Percentiles rank a stretch among this genome's conserved stretches.
Evolutionary conservation across 2,329 filamentous ascomycete genomes (phyloP).

Genomic region (Paraconiothyrium brasiliense): DNA sequence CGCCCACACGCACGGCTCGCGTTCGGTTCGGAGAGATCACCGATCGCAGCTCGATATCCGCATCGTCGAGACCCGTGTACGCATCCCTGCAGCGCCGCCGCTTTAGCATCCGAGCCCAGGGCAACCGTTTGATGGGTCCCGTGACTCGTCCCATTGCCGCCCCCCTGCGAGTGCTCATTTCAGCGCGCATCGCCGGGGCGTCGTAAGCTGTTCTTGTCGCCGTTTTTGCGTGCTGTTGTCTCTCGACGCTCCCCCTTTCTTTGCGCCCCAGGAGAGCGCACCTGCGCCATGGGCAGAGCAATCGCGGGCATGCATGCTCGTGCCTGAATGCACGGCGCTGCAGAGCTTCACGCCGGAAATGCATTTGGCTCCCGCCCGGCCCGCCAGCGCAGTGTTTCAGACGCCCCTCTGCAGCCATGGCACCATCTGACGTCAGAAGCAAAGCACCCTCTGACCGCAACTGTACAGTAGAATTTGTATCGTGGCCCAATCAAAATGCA

Average conservation of each 20-base stretch:
- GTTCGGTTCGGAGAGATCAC: constrained; percentile 15
- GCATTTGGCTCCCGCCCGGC: constrained; percentile 1
- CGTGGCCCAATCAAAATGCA: constrained; percentile 7
- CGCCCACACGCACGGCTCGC: not conserved
- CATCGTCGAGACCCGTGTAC: not conserved
- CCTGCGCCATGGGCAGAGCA: not conserved
- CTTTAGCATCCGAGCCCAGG: constrained; percentile 12
- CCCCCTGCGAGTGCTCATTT: constrained; percentile 12
- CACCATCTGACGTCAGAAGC: constrained; percentile 5
- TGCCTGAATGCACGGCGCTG: constrained; percentile 5
- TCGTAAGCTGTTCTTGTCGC: constrained; percentile 13
- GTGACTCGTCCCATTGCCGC: constrained; percentile 7
- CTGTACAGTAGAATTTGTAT: not conserved
- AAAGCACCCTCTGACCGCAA: no score
- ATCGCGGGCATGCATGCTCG: constrained; percentile 7
- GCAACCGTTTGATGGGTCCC: constrained; percentile 15
- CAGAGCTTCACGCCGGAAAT: constrained; percentile 2
- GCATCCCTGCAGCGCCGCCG: constrained; percentile 3
- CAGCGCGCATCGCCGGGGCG: not conserved
- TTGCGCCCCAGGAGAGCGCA: not conserved
- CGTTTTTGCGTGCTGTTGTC: not conserved
- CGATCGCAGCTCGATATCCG: constrained; percentile 22
- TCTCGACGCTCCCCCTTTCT: constrained; percentile 7
- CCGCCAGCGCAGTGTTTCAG: constrained; percentile 16
- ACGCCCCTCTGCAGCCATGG: not conserved